These are phyloP conservation scores for Picea glauca DNA, from an alignment of 75 land plant species.

Conservation along the genomic window DNA sequence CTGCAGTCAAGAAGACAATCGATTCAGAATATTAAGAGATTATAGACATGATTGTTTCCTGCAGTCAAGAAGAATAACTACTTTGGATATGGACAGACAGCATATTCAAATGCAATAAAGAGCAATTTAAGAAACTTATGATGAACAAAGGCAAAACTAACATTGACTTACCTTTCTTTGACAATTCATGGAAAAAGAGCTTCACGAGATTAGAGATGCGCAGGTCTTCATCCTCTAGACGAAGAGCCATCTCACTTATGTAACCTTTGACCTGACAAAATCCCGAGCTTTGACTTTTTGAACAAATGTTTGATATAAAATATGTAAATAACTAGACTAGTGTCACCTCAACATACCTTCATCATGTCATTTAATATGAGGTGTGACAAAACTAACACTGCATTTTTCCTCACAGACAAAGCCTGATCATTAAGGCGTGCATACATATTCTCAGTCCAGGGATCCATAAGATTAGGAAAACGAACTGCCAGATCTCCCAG, in stretches of 20 bases:
- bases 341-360: slow-evolving; percentile 55
- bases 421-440: slow-evolving; percentile 72
- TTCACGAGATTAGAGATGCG: slow-evolving; percentile 90
- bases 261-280: slow-evolving; percentile 87
- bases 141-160: neutral
- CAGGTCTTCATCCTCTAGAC: slow-evolving; percentile 87
- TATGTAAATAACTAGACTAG: neutral
- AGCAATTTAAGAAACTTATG: neutral
- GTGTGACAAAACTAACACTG: slow-evolving; percentile 95
- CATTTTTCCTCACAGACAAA: slow-evolving; percentile 87
- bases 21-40: neutral
- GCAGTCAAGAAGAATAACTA: neutral
- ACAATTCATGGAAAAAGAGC: slow-evolving; percentile 92
- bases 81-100: neutral
- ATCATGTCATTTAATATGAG: slow-evolving; percentile 99
- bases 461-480: slow-evolving; percentile 94
- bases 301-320: neutral
- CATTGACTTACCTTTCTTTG: slow-evolving; percentile 77
- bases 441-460: slow-evolving; percentile 99
- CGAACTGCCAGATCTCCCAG: slow-evolving; percentile 97
- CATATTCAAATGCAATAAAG: neutral
- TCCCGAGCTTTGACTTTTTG: neutral
- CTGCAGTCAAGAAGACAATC: slow-evolving; percentile 35
- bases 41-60: neutral
- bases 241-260: slow-evolving; percentile 91